These are phyloP conservation scores for Aspergillus asperescens DNA, from an alignment of 495 filamentous ascomycete genomes.

Conservation along the genomic window DNA sequence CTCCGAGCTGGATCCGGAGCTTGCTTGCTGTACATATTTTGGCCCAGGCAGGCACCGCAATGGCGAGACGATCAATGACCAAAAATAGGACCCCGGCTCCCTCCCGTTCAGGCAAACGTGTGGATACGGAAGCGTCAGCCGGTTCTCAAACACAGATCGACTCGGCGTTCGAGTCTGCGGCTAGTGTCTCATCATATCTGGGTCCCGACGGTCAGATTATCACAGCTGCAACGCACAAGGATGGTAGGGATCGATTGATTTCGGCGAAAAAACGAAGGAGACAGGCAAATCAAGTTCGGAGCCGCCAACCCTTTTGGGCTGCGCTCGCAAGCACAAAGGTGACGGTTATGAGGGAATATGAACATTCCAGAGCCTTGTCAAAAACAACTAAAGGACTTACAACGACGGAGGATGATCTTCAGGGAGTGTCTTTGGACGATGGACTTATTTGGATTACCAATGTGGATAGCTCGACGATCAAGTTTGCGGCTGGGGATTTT, in stretches of 20 bases:
- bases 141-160: constrained; percentile 44
- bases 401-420: constrained; percentile 78
- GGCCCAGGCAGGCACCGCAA: constrained; percentile 62
- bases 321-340: constrained; percentile 92
- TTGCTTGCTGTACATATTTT: constrained; percentile 82
- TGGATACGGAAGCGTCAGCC: constrained; percentile 54
- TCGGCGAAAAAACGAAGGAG: constrained; percentile 78
- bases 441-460: constrained; percentile 84
- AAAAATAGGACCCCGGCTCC: constrained; percentile 45
- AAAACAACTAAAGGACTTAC: constrained; percentile 59
- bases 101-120: constrained; percentile 41
- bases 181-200: constrained; percentile 44
- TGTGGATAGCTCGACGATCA: constrained; percentile 74
- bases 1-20: constrained; percentile 54
- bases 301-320: constrained; percentile 89
- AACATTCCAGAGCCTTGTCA: constrained; percentile 73
- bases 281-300: constrained; percentile 82
- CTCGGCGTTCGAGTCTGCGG: constrained; percentile 40
- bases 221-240: constrained; percentile 41
- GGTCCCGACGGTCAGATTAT: constrained; percentile 50
- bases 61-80: constrained; percentile 50
- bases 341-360: constrained; percentile 87
- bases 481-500: constrained; percentile 72
- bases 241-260: constrained; percentile 51
- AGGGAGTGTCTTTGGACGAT: constrained; percentile 73